Evolutionary conservation across 208 protist genomes (phyloP).

Genomic region (Trypanosoma scelopori): DNA sequence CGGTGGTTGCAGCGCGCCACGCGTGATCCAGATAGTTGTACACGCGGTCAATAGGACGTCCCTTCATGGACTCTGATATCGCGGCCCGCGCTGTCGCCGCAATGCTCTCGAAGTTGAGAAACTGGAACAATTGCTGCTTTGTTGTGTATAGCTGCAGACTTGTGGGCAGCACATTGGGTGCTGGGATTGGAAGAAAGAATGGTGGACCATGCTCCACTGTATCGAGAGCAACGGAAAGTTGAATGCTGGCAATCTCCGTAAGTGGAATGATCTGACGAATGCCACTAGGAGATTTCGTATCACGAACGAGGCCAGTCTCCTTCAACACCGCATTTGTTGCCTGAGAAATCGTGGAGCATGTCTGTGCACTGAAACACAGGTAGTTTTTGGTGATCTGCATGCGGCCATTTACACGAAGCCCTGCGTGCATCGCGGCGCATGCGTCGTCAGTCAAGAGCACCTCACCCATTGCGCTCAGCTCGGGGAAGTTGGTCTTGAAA

Average conservation of each 20-base stretch:
- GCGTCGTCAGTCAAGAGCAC: slow-evolving; percentile 66
- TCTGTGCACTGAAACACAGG: slow-evolving; percentile 65
- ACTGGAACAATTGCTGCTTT: slow-evolving; percentile 65
- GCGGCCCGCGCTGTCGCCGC: slow-evolving; percentile 39
- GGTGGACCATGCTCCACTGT: slow-evolving; percentile 47
- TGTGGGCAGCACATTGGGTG: slow-evolving; percentile 51
- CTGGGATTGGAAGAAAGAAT: slow-evolving; percentile 71
- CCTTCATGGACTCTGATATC: slow-evolving; percentile 48
- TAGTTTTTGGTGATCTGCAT: slow-evolving; percentile 65
- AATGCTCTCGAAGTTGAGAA: slow-evolving; percentile 68
- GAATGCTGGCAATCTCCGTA: slow-evolving; percentile 53
- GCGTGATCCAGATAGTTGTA: slow-evolving; percentile 89
- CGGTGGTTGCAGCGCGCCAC: slow-evolving; percentile 60
- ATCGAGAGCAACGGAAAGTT: slow-evolving; percentile 55
- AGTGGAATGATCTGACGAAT: slow-evolving; percentile 68
- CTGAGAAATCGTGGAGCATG: slow-evolving; percentile 30
- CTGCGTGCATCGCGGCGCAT: slow-evolving; percentile 62
- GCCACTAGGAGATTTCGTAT: slow-evolving; percentile 3
- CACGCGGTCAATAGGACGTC: slow-evolving; percentile 55
- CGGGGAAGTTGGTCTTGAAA: slow-evolving; percentile 60
- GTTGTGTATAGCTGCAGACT: slow-evolving; percentile 74
- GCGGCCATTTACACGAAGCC: slow-evolving; percentile 39
- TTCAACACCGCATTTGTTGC: slow-evolving; percentile 38
- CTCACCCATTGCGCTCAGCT: slow-evolving; percentile 53
- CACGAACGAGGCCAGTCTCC: slow-evolving; percentile 15